Evolutionary conservation across 169 alveolate species (phyloP), one percentile per base, ranked within the genome.

Genomic region (Perkinsus olseni): DNA sequence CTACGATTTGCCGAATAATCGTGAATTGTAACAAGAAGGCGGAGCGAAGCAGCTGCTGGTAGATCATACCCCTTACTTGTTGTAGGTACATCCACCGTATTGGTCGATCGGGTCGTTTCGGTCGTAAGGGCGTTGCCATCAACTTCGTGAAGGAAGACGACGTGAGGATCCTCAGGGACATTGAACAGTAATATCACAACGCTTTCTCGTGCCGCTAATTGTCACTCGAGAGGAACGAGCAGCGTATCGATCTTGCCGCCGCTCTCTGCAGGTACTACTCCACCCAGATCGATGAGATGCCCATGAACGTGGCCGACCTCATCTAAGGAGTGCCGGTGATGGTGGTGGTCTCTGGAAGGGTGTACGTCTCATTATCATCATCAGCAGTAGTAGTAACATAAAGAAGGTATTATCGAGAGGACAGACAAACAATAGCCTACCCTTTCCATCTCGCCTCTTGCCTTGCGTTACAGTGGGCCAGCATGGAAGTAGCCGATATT

Each of bases 41-140:
- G 82, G 82, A 62, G 82, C 82, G 82, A 62, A 62, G 82, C n/a
- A n/a, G n/a, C 82, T 62, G 4, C 36, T 21, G 8, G 50, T 6
- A 21, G 1, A 62, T 62, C 82, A 62, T 24, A 10, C 62, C 17
- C 62, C 24, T 45, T 45, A 45, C 28, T 3, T 40, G 50, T 40
- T 40, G 50, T 94, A 97, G 94, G 62, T 99, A 99, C 96, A 98
- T 99, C 40, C 99, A 99, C 96, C 98, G 99, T 95, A 99, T 99
- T 91, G 99, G 99, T n/a, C 97, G 99, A 93, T 98, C 99, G n/a
- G 99, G 99, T 20, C 98, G 99, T 93, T 99, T 97, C 96, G 99
- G 99, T 45, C 97, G 99, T 93, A 98, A 98, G 96, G 99, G 99
- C 62, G 99, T 99, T 38, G 99, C 99, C 45, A 99, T 99, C 92